Base-by-base conservation (phyloP, 2,329 filamentous ascomycete genomes). In the Raffaelea arxii region DNA sequence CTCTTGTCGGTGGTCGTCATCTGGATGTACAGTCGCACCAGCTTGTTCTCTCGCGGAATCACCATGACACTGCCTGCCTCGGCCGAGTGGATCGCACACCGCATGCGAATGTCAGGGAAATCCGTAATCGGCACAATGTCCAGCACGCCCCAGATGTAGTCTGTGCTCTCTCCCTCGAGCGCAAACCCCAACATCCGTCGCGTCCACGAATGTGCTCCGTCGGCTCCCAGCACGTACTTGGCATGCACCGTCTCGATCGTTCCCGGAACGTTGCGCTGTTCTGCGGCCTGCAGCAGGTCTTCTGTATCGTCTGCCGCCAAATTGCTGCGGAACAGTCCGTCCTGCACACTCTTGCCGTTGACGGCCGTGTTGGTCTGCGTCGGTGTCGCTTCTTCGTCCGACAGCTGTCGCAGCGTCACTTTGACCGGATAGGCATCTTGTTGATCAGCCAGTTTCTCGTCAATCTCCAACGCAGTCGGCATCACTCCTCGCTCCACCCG, bases 291-390 rank as follows among this genome's bases (percentile, higher is more conserved):
- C n/a, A 68, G 48, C 9, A 80, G 57, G 16, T 76, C 72, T 2
- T 75, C 69, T 0, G 73, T 78, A 51, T 81, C 78, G 44, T 80
- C 75, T 6, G 70, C 63, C 0, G 69, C 60, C 6, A 82, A 57
- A 49, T 78, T 80, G 49, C 77, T 80, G 24, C 78, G 65, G 56
- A 79, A 81, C 2, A 84, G 55, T 0, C 78, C 77, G 56, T 81
- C 59, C 49, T 63, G 44, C 59, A 58, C 63, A n/a, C 59, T 72
- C 65, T 48, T 68, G 48, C 48, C 62, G 36, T 57, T 64, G 25
- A 48, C 47, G 12, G 47, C 55, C 30, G 48, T 53, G 14, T 44
- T 41, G 39, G 56, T 53, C 48, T 66, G 63, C 43, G 58, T 55
- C 1, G 75, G 75, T 2, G 70, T 75, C 0, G 74, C 69, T 54